Conservation (phyloP, 2,329 filamentous ascomycete genomes). For the Aureobasidium sp. region DNA sequence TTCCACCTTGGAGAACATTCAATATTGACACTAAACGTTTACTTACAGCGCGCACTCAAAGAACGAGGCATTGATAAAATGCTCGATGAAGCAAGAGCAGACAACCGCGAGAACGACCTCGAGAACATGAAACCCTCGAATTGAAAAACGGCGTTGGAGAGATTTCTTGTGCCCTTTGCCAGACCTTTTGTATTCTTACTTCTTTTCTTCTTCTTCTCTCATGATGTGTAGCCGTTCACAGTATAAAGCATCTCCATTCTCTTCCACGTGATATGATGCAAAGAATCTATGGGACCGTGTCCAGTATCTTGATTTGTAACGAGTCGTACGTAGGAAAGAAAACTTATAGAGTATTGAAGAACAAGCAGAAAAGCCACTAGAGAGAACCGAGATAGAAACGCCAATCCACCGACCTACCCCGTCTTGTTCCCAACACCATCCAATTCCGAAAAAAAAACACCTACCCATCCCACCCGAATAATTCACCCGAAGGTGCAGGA, state of each 20-base stretch:
- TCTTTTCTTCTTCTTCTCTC: not conserved
- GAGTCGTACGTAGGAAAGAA: not conserved
- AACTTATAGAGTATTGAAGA: not conserved
- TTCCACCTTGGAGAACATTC: too few species aligned
- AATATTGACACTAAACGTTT: slow-evolving; percentile 10
- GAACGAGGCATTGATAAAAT: slow-evolving; percentile 87
- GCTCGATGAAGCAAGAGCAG: slow-evolving; percentile 81
- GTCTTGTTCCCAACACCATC: not conserved
- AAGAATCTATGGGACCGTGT: not conserved
- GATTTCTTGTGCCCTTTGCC: too few species aligned
- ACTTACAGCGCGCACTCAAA: slow-evolving; percentile 66
- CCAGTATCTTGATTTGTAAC: not conserved
- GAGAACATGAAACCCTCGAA: slow-evolving; percentile 47
- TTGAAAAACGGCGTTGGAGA: not conserved
- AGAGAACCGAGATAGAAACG: not conserved
- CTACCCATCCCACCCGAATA: not conserved
- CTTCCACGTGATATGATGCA: not conserved
- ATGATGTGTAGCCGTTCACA: not conserved
- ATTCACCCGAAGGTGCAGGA: not conserved
- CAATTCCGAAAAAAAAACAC: not conserved
- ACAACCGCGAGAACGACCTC: slow-evolving; percentile 79
- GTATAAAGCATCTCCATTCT: not conserved
- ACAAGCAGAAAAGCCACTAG: not conserved
- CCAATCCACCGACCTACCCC: not conserved
- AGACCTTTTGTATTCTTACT: not conserved